Base-by-base conservation (phyloP, 2,329 filamentous ascomycete species). In the Cercospora nicotianae region DNA sequence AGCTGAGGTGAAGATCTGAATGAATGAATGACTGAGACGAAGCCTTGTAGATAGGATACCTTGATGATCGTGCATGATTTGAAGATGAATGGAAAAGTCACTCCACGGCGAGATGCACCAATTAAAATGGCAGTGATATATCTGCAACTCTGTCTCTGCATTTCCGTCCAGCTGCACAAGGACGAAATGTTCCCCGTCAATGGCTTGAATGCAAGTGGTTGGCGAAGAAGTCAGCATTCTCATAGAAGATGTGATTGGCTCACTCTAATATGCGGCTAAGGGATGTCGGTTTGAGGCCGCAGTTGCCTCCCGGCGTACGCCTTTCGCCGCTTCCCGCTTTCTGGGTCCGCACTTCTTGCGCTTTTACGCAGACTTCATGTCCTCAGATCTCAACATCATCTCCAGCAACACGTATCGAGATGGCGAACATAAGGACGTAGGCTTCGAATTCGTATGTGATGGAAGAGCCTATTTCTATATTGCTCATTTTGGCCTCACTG, bases 1-100 rank as follows among this genome's bases (percentile, higher is more conserved):
- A 23, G 77, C 77, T 53, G 81, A 82, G 75, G 79, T 83, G 53
- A 72, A 72, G 65, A 72, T 72, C 31, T 72, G 31, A 61, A 53
- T 69, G 31, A 57, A 51, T 33, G 45, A 28, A 42, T 9, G 10
- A 30, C n/a, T 16, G 10, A 62, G 30, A 45, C 48, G 60, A 2
- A 51, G 48, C 23, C 8, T 28, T 53, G 48, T 53, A 53, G 48
- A 53, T 28, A 13, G 10, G 23, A 53, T 53, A 28, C 48, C 20
- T 7, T 28, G 23, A 53, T 16, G 20, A 28, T 7, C n/a, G 13
- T 26, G 48, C 48, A 28, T 28, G 48, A 39, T 7, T 39, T 2
- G 13, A 39, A n/a, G 7, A 39, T 39, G 36, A 39, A 39, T 2
- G 13, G 5, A 7, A 36, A 31, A n/a, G 28, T 30, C 28, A 8